Evolutionary conservation across 2,329 filamentous ascomycete species (phyloP).

Genomic region (Mariannaea sp.): DNA sequence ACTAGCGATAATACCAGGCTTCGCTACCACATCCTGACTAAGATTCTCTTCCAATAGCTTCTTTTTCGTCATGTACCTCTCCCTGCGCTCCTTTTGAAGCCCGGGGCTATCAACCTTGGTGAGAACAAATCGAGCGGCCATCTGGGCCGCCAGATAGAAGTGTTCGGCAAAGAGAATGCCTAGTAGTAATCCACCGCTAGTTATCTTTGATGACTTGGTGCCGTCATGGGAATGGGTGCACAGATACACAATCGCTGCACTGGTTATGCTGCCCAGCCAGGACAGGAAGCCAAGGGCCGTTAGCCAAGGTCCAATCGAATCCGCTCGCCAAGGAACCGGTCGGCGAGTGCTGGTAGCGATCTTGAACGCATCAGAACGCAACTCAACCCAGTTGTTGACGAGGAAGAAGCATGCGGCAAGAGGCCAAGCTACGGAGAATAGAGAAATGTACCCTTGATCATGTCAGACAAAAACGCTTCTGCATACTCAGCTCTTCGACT

Average conservation of each 20-base stretch:
- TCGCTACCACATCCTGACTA: conserved; percentile 59
- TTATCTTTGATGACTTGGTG: conserved; percentile 70
- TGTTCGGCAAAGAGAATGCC: conserved; percentile 88
- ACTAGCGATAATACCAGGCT: conserved; percentile 54
- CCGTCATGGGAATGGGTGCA: conserved; percentile 74
- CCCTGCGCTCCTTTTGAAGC: conserved; percentile 80
- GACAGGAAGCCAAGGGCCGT: conserved; percentile 85
- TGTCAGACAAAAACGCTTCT: conserved; percentile 14
- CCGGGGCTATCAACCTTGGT: conserved; percentile 84
- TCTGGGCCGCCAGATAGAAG: conserved; percentile 79
- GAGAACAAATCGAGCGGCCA: conserved; percentile 73
- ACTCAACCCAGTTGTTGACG: conserved; percentile 94
- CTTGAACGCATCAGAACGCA: conserved; percentile 92
- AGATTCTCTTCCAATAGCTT: conserved; percentile 76
- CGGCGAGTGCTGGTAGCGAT: conserved; percentile 88
- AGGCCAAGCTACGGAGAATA: conserved; percentile 95
- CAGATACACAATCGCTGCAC: conserved; percentile 85
- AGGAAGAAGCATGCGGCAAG: conserved; percentile 88
- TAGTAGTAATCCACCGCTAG: conserved; percentile 79
- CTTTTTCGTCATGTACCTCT: conserved; percentile 81
- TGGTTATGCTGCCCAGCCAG: conserved; percentile 90
- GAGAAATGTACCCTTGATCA: conserved; percentile 74
- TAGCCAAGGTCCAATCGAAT: conserved; percentile 94
- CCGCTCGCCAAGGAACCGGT: conserved; percentile 85
- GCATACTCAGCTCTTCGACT: conserved; percentile 27